Base-by-base conservation (phyloP, 805 yeast species). In the Jamesozyma jinghongensis region DNA sequence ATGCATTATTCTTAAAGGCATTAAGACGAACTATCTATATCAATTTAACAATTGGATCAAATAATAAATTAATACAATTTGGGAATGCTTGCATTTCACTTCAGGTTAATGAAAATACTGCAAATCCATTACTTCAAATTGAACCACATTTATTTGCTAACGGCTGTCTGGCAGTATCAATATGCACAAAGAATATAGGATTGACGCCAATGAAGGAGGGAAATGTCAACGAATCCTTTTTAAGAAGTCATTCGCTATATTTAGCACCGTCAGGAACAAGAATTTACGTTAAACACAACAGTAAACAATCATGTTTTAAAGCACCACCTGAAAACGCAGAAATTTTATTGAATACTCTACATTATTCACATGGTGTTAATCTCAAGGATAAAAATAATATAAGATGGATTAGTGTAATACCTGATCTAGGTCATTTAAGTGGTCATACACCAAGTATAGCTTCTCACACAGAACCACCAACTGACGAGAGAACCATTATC, bases 391-490 rank as follows among this genome's bases (percentile, higher is more conserved):
- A 51, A 20, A 51, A 56, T 20, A 57, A 60, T 17, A 48, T 68
- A 14, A 59, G 65, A 32, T 83, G 90, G 92, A 69, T 83, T 13
- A 80, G 74, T 53, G 58, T 83, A 12, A 69, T 79, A 3, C 92
- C 92, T 2, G 77, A 81, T 47, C 55, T 81, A 37, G 73, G 71
- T 43, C 87, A 81, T 54, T 65, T 81, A 46, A 81, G 79, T 56
- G 83, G 81, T 18, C 71, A 76, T 48, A 77, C 88, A 0, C 79
- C 87, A 0, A 67, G 67, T 10, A 70, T 83, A 2, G 66, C 86
- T 11, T 66, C 68, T 19, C 82, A 73, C 55, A 65, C 79, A 35
- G 66, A 63, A 37, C 65, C 70, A 0, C 76, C 75, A 3, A 68
- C 66, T 25, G 74, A 73, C 47, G 67, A 29, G 1, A 78, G 79